phyloP scores from a whole-genome alignment of 1,139 yeast genomes.

The Meyerozyma carpophila region DNA sequence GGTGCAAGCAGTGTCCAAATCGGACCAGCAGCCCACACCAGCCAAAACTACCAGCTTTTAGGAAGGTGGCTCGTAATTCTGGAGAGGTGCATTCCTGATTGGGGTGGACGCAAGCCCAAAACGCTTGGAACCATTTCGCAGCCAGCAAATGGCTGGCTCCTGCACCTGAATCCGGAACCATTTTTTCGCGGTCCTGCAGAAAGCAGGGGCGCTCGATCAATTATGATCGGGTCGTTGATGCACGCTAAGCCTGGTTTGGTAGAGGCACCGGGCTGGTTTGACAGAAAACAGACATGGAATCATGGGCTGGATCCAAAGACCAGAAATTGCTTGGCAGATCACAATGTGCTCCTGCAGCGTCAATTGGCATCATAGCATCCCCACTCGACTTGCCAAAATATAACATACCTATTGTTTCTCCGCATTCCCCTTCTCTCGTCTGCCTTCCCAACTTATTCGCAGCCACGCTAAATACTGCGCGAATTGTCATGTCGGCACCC shows the following conservation, averaged over 20 bases:
- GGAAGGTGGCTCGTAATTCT: too few relatives aligned
- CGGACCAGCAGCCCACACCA: not conserved
- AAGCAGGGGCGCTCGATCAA: not conserved
- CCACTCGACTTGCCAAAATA: too few relatives aligned
- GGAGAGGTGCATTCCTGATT: not conserved
- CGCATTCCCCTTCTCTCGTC: too few relatives aligned
- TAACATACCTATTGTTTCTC: too few relatives aligned
- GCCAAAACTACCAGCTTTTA: not conserved
- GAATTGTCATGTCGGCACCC: too few relatives aligned
- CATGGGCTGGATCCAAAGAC: not conserved
- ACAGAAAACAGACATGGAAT: too few relatives aligned
- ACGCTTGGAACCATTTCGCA: not conserved
- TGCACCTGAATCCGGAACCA: not conserved
- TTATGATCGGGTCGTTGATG: too few relatives aligned
- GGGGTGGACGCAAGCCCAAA: not conserved
- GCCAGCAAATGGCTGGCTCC: slow-evolving; percentile 2
- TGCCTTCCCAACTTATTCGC: not conserved
- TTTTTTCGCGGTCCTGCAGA: not conserved
- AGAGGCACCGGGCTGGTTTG: too few relatives aligned
- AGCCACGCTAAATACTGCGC: not conserved
- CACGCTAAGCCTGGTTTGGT: too few relatives aligned
- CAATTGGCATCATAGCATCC: not conserved
- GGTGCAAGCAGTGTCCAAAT: not conserved
- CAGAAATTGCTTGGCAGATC: not conserved
- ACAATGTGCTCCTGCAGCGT: not conserved